Evolutionary conservation across 2,329 filamentous ascomycete genomes (phyloP), one percentile per base, ranked within the genome.

Genomic region (Septoria linicola): DNA sequence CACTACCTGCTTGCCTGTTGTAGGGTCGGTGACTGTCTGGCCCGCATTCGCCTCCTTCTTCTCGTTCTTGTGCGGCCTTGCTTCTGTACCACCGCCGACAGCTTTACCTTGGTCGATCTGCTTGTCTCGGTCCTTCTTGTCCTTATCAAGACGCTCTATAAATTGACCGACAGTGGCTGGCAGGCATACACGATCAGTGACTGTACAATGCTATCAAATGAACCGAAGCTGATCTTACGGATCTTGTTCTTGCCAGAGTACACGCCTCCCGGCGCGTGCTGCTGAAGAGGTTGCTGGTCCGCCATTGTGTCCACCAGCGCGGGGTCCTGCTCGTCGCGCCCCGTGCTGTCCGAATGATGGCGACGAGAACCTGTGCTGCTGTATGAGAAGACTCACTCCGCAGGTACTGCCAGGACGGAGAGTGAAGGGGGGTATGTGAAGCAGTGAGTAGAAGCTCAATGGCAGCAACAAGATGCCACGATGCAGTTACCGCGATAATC

Each of bases 191-290:
- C 10, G 23, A 27, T 27, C 23, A 27, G 23, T 27, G 23, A 27
- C 23, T 27, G 5, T 5, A 10, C 23, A 10, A 27, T 27, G 23
- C 5, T 27, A 10, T 27, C 23, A 27, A 27, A 27, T 10, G 23
- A 10, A 10, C 10, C 23, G 23, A 5, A 5, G 23, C 23, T 27
- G 23, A 27, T 5, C 23, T 27, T 27, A 27, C 23, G 23, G 46
- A 97, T 83, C 19, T 88, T 87, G 69, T 96, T 95, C 53, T 71
- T 72, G 44, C 85, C 89, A 23, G 88, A 92, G 76, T 95, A 96
- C 68, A 90, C 86, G 63, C 73, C 74, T 4, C 87, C 83, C 61
- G 56, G 41, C 10, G 54, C 54, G 14, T 42, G 40, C 45, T 54
- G 53, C 44, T 58, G 52, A 35, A 47, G 52, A 20, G 43, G 46